A percentile compares a stretch with the other conserved stretches of the same genome.
Evolutionary conservation across 805 yeast species (phyloP).

Genomic region (Wickerhamiella qilinensis): DNA sequence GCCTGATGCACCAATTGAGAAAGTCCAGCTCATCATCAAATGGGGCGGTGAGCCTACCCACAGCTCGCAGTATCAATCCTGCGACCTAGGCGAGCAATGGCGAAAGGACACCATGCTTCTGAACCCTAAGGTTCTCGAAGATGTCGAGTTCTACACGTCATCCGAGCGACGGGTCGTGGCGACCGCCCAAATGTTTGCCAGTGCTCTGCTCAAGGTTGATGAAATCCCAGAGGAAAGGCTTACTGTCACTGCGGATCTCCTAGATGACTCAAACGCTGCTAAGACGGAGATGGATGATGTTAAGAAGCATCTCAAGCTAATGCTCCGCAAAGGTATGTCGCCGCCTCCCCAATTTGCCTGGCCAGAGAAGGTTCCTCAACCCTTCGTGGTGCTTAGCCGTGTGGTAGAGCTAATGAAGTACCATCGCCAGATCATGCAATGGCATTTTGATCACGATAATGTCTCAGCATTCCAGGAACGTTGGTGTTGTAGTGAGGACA

Average conservation of each 20-base stretch:
- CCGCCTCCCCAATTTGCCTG: conserved; percentile 97
- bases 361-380: conserved; percentile 98
- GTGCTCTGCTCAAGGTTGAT: conserved; percentile 56
- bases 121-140: conserved; percentile 69
- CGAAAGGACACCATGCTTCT: conserved; percentile 80
- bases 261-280: conserved; percentile 97
- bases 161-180: conserved; percentile 91
- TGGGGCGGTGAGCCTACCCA: conserved; percentile 99
- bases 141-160: conserved; percentile 75
- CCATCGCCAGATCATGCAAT: conserved; percentile 68
- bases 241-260: conserved; percentile 69
- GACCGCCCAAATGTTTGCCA: conserved; percentile 76
- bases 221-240: conserved; percentile 64
- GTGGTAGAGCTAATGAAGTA: conserved; percentile 93
- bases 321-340: conserved; percentile 85
- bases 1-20: conserved; percentile 53
- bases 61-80: conserved; percentile 86
- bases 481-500: conserved; percentile 98
- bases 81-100: conserved; percentile 89
- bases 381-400: conserved; percentile 80
- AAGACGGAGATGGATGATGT: conserved; percentile 96
- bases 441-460: conserved; percentile 54
- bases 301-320: conserved; percentile 86
- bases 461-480: conserved; percentile 51
- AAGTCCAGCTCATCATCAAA: conserved; percentile 86